phyloP scores from a whole-genome alignment of 2,329 filamentous ascomycete genomes.

The Ophiostoma sp. region DNA sequence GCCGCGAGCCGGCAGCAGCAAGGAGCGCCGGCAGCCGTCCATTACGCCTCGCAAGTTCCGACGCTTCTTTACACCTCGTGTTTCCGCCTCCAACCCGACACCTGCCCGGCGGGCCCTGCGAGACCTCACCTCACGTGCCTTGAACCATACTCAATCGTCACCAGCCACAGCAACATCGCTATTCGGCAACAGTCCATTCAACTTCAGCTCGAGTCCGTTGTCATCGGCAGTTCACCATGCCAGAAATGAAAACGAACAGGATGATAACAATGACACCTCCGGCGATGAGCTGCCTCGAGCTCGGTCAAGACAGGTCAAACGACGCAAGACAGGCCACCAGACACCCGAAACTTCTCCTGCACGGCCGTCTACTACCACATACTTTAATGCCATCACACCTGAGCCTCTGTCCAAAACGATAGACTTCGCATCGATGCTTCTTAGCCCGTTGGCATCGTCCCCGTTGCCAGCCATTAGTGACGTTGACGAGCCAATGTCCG shows the following conservation, averaged over 20 bases:
- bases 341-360: slow-evolving; percentile 38
- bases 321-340: slow-evolving; percentile 36
- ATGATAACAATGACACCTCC: slow-evolving; percentile 29
- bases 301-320: slow-evolving; percentile 32
- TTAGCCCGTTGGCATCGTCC: slow-evolving; percentile 39
- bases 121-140: slow-evolving; percentile 38
- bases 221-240: slow-evolving; percentile 26
- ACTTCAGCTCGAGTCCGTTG: slow-evolving; percentile 33
- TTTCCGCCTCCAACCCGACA: slow-evolving; percentile 35
- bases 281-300: slow-evolving; percentile 9
- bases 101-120: slow-evolving; percentile 38
- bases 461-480: slow-evolving; percentile 29
- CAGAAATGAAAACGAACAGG: slow-evolving; percentile 27
- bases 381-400: slow-evolving; percentile 20
- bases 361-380: slow-evolving; percentile 28
- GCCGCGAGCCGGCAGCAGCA: slow-evolving; percentile 30
- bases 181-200: slow-evolving; percentile 7
- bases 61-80: slow-evolving; percentile 48
- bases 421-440: slow-evolving; percentile 28
- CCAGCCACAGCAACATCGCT: slow-evolving; percentile 22
- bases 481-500: slow-evolving; percentile 31
- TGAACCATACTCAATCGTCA: slow-evolving; percentile 40
- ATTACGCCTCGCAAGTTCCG: slow-evolving; percentile 51
- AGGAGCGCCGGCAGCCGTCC: slow-evolving; percentile 46
- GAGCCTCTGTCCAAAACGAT: slow-evolving; percentile 14